A percentile compares a stretch with the other conserved stretches of the same genome.
Conservation (phyloP, 306 rosid genomes). For the Gastrolobium villosum region DNA sequence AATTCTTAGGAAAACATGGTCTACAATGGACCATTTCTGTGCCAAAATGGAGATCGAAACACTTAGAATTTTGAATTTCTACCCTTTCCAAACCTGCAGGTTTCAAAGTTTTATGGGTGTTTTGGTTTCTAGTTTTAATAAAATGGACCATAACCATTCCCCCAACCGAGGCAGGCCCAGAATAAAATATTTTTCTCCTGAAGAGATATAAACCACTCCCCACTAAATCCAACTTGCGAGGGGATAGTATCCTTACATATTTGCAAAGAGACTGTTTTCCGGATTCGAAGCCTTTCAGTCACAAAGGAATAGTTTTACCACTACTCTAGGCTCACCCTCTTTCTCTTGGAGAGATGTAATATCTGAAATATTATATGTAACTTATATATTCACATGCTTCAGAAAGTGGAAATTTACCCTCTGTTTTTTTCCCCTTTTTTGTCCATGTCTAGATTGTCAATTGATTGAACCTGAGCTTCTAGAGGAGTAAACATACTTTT, state of each 20-base stretch:
- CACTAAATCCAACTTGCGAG: too few relatives aligned
- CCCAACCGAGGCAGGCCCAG: background rate
- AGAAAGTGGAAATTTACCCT: background rate
- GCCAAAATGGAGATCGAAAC: background rate
- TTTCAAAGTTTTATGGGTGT: background rate
- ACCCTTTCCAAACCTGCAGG: background rate
- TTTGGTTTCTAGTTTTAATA: background rate
- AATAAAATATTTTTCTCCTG: background rate
- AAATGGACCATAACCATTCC: background rate
- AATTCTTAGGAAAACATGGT: conserved; percentile 10
- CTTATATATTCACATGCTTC: background rate
- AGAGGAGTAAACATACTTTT: background rate
- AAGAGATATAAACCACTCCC: background rate
- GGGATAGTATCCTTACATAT: too few relatives aligned
- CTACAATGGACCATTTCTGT: background rate
- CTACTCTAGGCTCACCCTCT: too few relatives aligned
- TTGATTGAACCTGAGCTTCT: background rate
- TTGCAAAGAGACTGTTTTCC: too few relatives aligned
- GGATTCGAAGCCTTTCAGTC: too few relatives aligned
- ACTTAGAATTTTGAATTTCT: conserved; percentile 2
- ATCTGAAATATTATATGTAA: background rate
- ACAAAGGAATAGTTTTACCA: too few relatives aligned
- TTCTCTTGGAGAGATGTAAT: too few relatives aligned
- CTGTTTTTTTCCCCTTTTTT: too few relatives aligned
- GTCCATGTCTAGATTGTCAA: background rate